These are phyloP conservation scores for Linum tenue DNA, from an alignment of 345 rosid species.

Conservation along the genomic window DNA sequence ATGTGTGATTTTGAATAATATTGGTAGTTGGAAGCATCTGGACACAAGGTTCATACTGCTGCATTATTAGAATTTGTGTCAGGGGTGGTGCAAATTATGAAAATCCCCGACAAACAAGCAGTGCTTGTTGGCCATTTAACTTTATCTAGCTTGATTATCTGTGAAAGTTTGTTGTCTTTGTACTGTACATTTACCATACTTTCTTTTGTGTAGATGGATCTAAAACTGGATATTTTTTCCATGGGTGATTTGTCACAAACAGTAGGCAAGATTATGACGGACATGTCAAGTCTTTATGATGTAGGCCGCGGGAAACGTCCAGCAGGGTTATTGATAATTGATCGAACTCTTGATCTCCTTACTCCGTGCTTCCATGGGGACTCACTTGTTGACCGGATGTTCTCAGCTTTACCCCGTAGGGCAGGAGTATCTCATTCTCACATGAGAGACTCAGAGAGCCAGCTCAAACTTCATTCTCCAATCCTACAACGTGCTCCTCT, in stretches of 20 bases:
- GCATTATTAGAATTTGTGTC: too few relatives aligned
- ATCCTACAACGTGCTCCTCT: slow-evolving; percentile 53
- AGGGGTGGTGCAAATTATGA: too few relatives aligned
- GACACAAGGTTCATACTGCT: too few relatives aligned
- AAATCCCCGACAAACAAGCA: too few relatives aligned
- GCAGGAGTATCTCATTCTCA: slow-evolving; percentile 34
- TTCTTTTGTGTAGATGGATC: slow-evolving; percentile 69
- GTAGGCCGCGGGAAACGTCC: slow-evolving; percentile 91
- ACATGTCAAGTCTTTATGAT: slow-evolving; percentile 97
- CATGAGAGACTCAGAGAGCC: slow-evolving; percentile 41
- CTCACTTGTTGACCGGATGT: slow-evolving; percentile 76
- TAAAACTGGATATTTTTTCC: slow-evolving; percentile 93
- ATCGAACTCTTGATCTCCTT: slow-evolving; percentile 87
- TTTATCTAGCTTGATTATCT: neutral
- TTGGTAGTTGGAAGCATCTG: too few relatives aligned
- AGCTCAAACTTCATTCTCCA: slow-evolving; percentile 35
- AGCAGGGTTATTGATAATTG: slow-evolving; percentile 80
- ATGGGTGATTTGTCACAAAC: slow-evolving; percentile 79
- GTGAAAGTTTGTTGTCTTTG: neutral
- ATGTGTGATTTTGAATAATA: too few relatives aligned
- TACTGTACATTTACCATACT: slow-evolving; percentile 15
- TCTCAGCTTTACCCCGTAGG: slow-evolving; percentile 70
- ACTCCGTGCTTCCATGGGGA: slow-evolving; percentile 92
- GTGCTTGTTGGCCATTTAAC: too few relatives aligned
- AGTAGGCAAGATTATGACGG: slow-evolving; percentile 86